A percentile compares a stretch with the other conserved stretches of the same genome.
Evolutionary conservation across 805 yeast genomes (phyloP).

Genomic region (Zygosaccharomyces kombuchaensis): DNA sequence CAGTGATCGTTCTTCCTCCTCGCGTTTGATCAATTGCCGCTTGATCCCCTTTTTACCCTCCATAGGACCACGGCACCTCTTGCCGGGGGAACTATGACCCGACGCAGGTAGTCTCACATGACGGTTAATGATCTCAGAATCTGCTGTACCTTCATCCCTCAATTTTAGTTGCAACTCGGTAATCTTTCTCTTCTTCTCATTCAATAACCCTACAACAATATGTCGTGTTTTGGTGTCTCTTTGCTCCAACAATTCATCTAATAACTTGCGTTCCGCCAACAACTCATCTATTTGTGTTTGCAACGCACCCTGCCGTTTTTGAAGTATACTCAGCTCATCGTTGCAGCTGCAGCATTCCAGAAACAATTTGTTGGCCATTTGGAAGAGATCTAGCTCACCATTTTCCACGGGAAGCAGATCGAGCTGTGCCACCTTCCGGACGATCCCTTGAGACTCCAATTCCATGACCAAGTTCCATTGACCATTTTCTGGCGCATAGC

Average conservation of each 20-base stretch:
- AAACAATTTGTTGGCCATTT: slow-evolving; percentile 19
- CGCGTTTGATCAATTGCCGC: not conserved
- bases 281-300: slow-evolving; percentile 4
- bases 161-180: slow-evolving; percentile 15
- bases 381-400: slow-evolving; percentile 28
- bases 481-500: slow-evolving; percentile 10
- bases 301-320: not conserved
- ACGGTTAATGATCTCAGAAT: slow-evolving; percentile 19
- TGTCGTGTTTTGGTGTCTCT: slow-evolving; percentile 24
- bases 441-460: slow-evolving; percentile 15
- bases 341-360: slow-evolving; percentile 14
- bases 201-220: slow-evolving; percentile 22
- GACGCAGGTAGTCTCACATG: slow-evolving; percentile 18
- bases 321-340: slow-evolving; percentile 6
- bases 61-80: slow-evolving; percentile 5
- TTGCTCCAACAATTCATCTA: slow-evolving; percentile 17
- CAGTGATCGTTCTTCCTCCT: slow-evolving; percentile 5
- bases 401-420: slow-evolving; percentile 11
- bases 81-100: slow-evolving; percentile 26
- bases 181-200: slow-evolving; percentile 29
- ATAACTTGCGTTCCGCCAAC: slow-evolving; percentile 10
- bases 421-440: slow-evolving; percentile 24
- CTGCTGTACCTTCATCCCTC: slow-evolving; percentile 9
- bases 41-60: not conserved
- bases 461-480: slow-evolving; percentile 24